Percentiles rank a stretch among this genome's conserved stretches.
phyloP scores from a whole-genome alignment of 345 rosid species.

The Limnanthes douglasii region DNA sequence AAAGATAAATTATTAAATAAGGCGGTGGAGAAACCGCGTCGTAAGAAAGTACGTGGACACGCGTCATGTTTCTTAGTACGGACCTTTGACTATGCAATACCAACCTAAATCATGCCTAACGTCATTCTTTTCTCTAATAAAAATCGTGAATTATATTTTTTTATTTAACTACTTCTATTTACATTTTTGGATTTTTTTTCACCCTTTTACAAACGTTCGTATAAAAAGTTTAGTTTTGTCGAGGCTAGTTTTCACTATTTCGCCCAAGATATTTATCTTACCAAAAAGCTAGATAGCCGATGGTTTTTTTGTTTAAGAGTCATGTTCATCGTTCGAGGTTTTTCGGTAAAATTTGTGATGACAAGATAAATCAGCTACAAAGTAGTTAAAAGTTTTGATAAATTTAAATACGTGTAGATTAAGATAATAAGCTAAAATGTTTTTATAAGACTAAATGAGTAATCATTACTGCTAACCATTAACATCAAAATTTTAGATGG shows the following conservation, averaged over 20 bases:
- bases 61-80: constrained; percentile 17
- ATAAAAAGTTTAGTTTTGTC: not conserved
- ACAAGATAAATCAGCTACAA: too few species aligned
- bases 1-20: too few species aligned
- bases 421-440: too few species aligned
- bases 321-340: too few species aligned
- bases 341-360: too few species aligned
- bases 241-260: constrained; percentile 1
- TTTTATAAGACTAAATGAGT: not conserved
- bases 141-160: too few species aligned
- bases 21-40: constrained; percentile 16
- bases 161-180: too few species aligned
- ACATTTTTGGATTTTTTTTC: too few species aligned
- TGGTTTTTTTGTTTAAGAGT: too few species aligned
- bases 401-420: too few species aligned
- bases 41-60: constrained; percentile 8
- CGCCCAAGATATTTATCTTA: not conserved
- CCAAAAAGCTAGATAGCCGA: too few species aligned
- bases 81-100: constrained; percentile 12
- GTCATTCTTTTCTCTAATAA: constrained; percentile 3
- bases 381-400: too few species aligned
- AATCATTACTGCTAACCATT: not conserved
- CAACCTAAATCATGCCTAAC: not conserved
- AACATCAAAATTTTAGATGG: not conserved
- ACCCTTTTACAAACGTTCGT: not conserved